phyloP scores from a whole-genome alignment of 768 basidiomycete species.

The Collybiopsis confluens region DNA sequence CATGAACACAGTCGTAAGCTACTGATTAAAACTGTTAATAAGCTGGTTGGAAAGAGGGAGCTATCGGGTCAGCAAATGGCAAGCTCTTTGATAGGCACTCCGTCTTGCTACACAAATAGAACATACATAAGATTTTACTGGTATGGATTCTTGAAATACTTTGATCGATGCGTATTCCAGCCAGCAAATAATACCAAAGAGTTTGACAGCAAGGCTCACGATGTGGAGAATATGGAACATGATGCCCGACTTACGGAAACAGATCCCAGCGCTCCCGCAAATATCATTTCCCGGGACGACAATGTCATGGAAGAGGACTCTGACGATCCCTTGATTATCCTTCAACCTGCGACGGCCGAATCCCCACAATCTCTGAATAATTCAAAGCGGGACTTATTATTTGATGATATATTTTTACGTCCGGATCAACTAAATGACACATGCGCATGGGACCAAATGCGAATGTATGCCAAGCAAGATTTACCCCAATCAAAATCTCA shows the following conservation, averaged over 20 bases:
- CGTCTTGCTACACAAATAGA: constrained; percentile 1
- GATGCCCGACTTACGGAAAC: too few species aligned
- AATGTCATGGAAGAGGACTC: too few species aligned
- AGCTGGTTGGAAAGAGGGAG: constrained; percentile 8
- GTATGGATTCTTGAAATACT: not conserved
- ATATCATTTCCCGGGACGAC: too few species aligned
- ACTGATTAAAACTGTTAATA: constrained; percentile 7
- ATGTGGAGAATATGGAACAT: too few species aligned
- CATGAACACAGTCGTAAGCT: constrained; percentile 3
- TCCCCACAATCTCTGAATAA: too few species aligned
- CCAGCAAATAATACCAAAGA: too few species aligned
- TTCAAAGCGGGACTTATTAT: too few species aligned
- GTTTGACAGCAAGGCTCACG: too few species aligned
- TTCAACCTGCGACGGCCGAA: too few species aligned
- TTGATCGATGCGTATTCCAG: too few species aligned
- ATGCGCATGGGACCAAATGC: not conserved
- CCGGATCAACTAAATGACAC: not conserved
- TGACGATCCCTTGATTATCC: too few species aligned
- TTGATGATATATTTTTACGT: not conserved
- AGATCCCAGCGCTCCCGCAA: too few species aligned
- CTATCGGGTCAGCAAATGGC: constrained; percentile 7
- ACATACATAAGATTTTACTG: not conserved
- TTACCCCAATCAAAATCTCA: not conserved
- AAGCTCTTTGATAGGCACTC: not conserved
- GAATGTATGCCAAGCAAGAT: not conserved